These are phyloP conservation scores for Sordariomycetes sp. DNA, from an alignment of 2,329 filamentous ascomycete genomes.

Conservation along the genomic window DNA sequence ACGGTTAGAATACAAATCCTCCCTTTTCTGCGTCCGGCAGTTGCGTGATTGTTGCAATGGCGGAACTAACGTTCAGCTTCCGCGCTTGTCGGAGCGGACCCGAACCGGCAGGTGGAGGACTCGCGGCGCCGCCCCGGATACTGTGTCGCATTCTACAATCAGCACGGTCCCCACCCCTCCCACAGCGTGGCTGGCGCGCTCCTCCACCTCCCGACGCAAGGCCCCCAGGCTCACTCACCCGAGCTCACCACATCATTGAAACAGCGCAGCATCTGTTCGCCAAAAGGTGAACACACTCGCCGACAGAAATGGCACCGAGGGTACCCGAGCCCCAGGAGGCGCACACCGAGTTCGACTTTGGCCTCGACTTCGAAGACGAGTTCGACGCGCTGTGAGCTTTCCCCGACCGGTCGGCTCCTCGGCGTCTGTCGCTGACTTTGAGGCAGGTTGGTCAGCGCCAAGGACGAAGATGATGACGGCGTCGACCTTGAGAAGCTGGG, in stretches of 20 bases:
- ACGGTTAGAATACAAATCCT: too few species aligned
- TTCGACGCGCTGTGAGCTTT: constrained; percentile 39
- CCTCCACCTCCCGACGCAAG: background rate
- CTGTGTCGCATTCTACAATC: background rate
- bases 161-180: background rate
- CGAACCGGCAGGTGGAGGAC: too few species aligned
- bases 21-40: too few species aligned
- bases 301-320: background rate
- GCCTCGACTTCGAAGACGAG: constrained; percentile 20
- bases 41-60: background rate
- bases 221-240: background rate
- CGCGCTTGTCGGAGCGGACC: background rate
- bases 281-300: background rate
- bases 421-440: background rate
- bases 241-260: background rate
- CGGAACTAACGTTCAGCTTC: background rate
- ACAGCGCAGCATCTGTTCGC: background rate
- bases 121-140: too few species aligned
- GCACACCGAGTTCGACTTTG: constrained; percentile 2
- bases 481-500: constrained; percentile 13
- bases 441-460: background rate
- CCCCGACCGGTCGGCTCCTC: background rate
- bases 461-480: constrained; percentile 8
- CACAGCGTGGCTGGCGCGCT: background rate
- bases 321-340: background rate